phyloP scores from a whole-genome alignment of 1,139 yeast genomes.

The Magnusiomyces tetraspermus region DNA sequence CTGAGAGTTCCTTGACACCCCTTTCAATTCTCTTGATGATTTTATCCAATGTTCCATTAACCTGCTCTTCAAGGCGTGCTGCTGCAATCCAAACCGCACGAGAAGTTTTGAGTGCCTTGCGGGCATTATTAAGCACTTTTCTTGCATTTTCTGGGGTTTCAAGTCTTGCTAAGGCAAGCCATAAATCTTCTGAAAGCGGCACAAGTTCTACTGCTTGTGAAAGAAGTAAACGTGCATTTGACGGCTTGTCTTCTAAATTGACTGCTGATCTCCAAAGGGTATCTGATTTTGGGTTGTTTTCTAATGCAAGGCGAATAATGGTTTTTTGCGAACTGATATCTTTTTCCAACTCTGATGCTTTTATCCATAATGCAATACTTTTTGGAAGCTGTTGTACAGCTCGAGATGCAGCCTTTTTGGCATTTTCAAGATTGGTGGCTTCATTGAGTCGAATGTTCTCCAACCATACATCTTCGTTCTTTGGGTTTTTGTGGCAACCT shows the following conservation, averaged over 20 bases:
- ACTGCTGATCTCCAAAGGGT: constrained; percentile 54
- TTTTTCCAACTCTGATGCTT: constrained; percentile 56
- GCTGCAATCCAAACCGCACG: constrained; percentile 64
- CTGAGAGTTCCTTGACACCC: constrained; percentile 42
- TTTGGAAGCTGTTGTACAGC: constrained; percentile 51
- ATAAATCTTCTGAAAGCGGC: constrained; percentile 55
- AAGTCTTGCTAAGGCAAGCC: constrained; percentile 46
- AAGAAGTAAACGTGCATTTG: constrained; percentile 47
- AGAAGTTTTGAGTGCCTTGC: constrained; percentile 42
- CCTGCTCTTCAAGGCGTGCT: constrained; percentile 57
- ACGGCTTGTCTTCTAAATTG: constrained; percentile 36
- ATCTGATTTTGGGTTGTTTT: constrained; percentile 54
- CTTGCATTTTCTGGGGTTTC: constrained; percentile 45
- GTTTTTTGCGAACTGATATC: constrained; percentile 45
- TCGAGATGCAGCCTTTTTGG: constrained; percentile 50
- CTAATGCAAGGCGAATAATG: constrained; percentile 64
- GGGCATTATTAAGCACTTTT: constrained; percentile 46
- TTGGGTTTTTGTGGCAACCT: constrained; percentile 65
- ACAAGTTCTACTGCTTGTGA: constrained; percentile 62
- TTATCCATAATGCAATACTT: constrained; percentile 61
- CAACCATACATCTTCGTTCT: constrained; percentile 69
- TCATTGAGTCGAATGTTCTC: constrained; percentile 64
- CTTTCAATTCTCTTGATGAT: constrained; percentile 41
- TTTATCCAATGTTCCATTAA: constrained; percentile 36
- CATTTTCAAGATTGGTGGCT: constrained; percentile 30